Base-by-base conservation (phyloP, 768 basidiomycete species). In the Trametes punicea region DNA sequence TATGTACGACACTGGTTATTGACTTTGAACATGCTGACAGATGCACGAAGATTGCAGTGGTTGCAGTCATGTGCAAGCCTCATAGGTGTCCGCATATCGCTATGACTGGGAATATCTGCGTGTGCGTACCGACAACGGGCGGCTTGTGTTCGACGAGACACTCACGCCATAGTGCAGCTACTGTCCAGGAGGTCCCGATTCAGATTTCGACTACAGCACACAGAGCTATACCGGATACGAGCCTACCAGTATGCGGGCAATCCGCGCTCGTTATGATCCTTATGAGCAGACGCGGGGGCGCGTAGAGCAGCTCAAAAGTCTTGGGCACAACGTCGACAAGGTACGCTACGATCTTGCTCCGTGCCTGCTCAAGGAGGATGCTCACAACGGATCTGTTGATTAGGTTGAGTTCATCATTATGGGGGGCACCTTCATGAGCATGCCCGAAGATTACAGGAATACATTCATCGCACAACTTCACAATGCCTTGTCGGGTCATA, bases 11-110 rank as follows among this genome's bases (percentile, higher is more conserved):
- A 13, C 23, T 33, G 38, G 39, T 25, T 15, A 7, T 49, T 13
- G 6, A 1, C 27, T 15, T 33, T 51, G 47, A 26, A 18, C 15
- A 46, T 34, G 45, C 57, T 61, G 27, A 61, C 42, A 31, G 48
- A 52, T 23, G 27, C 40, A 16, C 30, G 10, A 42, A 96, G 93
- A 95, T 98, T 56, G 97, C 96, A 15, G 96, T 98, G 21, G 97
- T 99, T 13, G 97, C 97, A 8, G 96, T 99, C n/a, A 99, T 99
- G 97, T 96, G 94, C 77, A 99, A 98, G 68, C 97, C 97, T 1
- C 97, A 99, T 77, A 83, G 97, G 51, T 99, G 97, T 77, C 97
- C 97, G 4, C 97, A 99, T 74, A 98, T 99, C 53, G 97, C 97
- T 7, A 97, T 99, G 93, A 99, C 97, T 0, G 97, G 97, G 26